These are phyloP conservation scores for Colletotrichum viniferum DNA, from an alignment of 2,329 filamentous ascomycete species.

Conservation along the genomic window DNA sequence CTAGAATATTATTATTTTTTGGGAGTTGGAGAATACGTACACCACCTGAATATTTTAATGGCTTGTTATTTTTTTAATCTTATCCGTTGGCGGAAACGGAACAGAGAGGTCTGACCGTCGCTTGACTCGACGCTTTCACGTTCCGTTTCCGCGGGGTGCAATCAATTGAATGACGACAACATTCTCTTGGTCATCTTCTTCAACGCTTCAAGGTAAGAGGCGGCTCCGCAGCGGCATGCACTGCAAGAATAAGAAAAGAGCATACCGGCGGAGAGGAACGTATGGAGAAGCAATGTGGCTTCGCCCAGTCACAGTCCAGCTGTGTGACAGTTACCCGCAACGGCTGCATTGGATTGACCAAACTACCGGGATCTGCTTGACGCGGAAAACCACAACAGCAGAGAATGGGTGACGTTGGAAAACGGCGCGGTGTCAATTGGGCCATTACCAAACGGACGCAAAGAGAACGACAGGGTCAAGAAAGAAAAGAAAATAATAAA, in stretches of 20 bases:
- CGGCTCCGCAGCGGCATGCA: background rate
- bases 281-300: background rate
- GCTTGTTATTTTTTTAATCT: background rate
- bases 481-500: background rate
- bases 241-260: background rate
- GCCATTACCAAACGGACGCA: background rate
- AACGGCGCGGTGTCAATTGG: background rate
- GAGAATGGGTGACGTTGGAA: background rate
- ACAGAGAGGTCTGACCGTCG: background rate
- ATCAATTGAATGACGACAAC: background rate
- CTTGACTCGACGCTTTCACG: background rate
- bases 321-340: background rate
- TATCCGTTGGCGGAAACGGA: conserved; percentile 3
- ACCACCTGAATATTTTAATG: background rate
- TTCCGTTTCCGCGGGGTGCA: background rate
- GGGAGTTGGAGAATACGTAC: background rate
- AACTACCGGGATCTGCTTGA: background rate
- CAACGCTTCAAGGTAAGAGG: background rate
- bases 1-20: conserved; percentile 1
- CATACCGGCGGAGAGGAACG: background rate
- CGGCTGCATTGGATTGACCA: background rate
- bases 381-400: background rate
- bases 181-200: background rate
- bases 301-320: background rate
- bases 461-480: background rate